Evolutionary conservation across 805 yeast species (phyloP), one percentile per base, ranked within the genome.

Genomic region (Alloascoidea hylecoeti): DNA sequence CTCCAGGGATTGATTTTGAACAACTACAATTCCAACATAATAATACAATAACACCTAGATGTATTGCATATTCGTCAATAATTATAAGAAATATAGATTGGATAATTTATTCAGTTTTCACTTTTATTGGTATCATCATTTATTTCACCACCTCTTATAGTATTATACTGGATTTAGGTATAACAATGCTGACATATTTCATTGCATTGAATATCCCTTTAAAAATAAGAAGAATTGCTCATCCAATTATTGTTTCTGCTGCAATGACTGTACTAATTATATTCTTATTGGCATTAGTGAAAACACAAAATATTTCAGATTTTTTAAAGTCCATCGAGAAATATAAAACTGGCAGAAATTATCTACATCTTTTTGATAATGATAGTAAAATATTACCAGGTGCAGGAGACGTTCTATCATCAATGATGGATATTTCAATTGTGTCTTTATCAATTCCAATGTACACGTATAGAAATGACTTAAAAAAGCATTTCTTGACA

Each of bases 401-500:
- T 0, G 82, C 88, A 12, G 94, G 94, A 2, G 94, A 82, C 50
- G 61, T 82, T 14, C 63, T 82, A 32, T 52, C 75, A 4, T 68
- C 86, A 0, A 53, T 81, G 45, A 76, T 82, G 79, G 92, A 81
- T 48, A 68, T 79, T 5, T 72, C 85, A 2, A 82, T 82, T 54
- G 86, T 79, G 1, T 71, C 89, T 1, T 61, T 82, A 34, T 70
- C 88, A 16, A 57, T 82, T 37, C 86, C 94, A 2, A 78, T 82
- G 84, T 82, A 68, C 54, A 70, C 79, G 5, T 81, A 79, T 55
- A 57, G 92, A 37, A 56, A 56, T 13, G 94, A 81, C 47, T 65
- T 82, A 43, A 53, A 60, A 18, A 63, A 64, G 37, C 78, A 79
- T 48, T 76, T 75, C 44, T 55, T 72, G 51, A 63, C 70, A 2